Percentiles rank a stretch among this genome's conserved stretches.
Evolutionary conservation across 179 eudicot species (phyloP).

Genomic region (Beta macrorhiza): DNA sequence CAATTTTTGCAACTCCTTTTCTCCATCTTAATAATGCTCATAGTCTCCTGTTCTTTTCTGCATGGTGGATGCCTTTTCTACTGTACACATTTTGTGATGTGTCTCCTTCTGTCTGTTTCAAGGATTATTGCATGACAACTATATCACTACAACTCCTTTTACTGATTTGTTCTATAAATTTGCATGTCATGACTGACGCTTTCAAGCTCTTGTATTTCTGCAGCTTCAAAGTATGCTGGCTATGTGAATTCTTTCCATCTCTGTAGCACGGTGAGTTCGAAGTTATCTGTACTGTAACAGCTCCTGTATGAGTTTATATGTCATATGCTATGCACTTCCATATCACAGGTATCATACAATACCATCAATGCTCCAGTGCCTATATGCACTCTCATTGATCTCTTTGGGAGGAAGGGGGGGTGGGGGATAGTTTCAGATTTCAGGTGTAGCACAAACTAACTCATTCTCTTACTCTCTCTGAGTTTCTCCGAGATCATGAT

Average conservation of each 20-base stretch:
- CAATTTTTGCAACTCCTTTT: background rate
- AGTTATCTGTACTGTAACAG: background rate
- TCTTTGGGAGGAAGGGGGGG: background rate
- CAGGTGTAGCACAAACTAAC: background rate
- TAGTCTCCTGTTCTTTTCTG: background rate
- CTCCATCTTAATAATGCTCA: background rate
- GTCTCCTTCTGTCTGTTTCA: background rate
- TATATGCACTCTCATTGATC: background rate
- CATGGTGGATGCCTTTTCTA: background rate
- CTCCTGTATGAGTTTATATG: background rate
- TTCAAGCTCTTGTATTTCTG: constrained; percentile 26
- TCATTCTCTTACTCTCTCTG: background rate
- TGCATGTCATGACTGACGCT: constrained; percentile 4
- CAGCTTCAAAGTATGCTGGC: constrained; percentile 94
- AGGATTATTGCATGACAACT: background rate
- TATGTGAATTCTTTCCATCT: constrained; percentile 86
- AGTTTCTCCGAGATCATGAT: background rate
- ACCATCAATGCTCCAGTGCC: background rate
- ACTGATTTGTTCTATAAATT: background rate
- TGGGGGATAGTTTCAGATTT: background rate
- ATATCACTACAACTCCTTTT: background rate
- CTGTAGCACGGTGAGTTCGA: constrained; percentile 77
- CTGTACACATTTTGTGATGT: background rate
- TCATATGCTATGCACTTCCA: background rate
- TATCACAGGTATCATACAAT: background rate